Evolutionary conservation across 2,329 filamentous ascomycete species (phyloP).

Genomic region (Fusarium piperis): DNA sequence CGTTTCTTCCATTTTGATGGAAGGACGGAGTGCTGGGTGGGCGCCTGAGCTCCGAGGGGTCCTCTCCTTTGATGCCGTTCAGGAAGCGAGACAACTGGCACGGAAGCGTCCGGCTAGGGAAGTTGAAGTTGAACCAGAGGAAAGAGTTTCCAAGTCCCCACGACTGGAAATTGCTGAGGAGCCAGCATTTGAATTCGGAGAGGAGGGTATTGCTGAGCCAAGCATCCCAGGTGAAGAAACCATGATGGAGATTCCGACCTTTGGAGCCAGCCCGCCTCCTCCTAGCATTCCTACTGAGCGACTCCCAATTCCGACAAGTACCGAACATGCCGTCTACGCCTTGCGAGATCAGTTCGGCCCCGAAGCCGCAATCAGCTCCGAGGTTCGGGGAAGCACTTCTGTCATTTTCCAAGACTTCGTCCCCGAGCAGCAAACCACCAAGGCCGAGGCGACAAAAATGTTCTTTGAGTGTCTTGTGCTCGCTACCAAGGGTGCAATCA

Average conservation of each 20-base stretch:
- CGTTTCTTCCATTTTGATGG: conserved; percentile 87
- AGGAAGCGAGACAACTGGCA: conserved; percentile 83
- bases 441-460: conserved; percentile 97
- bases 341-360: conserved; percentile 87
- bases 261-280: conserved; percentile 82
- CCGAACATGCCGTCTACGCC: conserved; percentile 94
- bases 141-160: conserved; percentile 72
- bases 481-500: conserved; percentile 97
- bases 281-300: conserved; percentile 83
- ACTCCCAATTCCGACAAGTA: conserved; percentile 89
- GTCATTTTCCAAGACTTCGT: conserved; percentile 93
- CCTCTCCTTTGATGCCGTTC: conserved; percentile 83
- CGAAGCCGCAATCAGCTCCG: conserved; percentile 74
- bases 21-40: conserved; percentile 81
- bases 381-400: conserved; percentile 71
- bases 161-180: conserved; percentile 75
- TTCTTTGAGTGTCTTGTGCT: conserved; percentile 97
- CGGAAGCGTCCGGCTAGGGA: conserved; percentile 91
- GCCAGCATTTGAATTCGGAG: conserved; percentile 62
- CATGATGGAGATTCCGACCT: conserved; percentile 72
- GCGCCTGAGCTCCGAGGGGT: conserved; percentile 93
- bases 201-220: conserved; percentile 61
- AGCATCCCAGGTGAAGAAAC: conserved; percentile 69
- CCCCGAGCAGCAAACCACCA: conserved; percentile 81
- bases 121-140: conserved; percentile 78